A percentile compares a stretch with the other conserved stretches of the same genome.
Conservation (phyloP, 495 filamentous ascomycete species). For the Penicillium parvum region DNA sequence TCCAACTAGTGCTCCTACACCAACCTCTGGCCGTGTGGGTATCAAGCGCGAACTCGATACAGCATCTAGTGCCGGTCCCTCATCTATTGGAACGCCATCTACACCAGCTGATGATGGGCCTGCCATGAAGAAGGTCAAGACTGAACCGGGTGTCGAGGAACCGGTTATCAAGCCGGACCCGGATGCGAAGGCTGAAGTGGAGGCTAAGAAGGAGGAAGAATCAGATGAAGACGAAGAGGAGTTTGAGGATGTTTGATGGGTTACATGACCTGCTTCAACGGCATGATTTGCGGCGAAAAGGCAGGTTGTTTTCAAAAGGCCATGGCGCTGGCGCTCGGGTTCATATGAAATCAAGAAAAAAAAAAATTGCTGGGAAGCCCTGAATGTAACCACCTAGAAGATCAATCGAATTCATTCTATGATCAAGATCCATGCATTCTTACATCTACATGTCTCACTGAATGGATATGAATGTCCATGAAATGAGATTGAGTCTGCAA, state of each 20-base stretch:
- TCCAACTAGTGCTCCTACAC: constrained; percentile 29
- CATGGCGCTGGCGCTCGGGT: constrained; percentile 12
- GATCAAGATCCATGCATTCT: too few relatives aligned
- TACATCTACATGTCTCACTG: too few relatives aligned
- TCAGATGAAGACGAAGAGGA: constrained; percentile 53
- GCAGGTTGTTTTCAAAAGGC: neutral
- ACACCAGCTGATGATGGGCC: constrained; percentile 38
- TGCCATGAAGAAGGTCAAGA: constrained; percentile 43
- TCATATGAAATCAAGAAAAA: too few relatives aligned
- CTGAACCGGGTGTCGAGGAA: constrained; percentile 15
- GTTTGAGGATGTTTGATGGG: constrained; percentile 45
- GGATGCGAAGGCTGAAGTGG: constrained; percentile 7
- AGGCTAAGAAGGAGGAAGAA: constrained; percentile 30
- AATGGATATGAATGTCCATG: too few relatives aligned
- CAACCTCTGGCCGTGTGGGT: constrained; percentile 18
- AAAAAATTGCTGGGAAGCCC: too few relatives aligned
- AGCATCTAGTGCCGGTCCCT: constrained; percentile 39
- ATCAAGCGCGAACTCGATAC: constrained; percentile 41
- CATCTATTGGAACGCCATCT: constrained; percentile 40
- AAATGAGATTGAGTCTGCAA: too few relatives aligned
- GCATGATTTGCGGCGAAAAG: too few relatives aligned
- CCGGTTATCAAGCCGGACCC: constrained; percentile 30
- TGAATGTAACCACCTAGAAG: too few relatives aligned
- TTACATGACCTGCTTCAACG: too few relatives aligned
- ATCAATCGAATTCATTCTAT: too few relatives aligned